Conservation (phyloP, 495 filamentous ascomycete genomes). For the Podospora comata region DNA sequence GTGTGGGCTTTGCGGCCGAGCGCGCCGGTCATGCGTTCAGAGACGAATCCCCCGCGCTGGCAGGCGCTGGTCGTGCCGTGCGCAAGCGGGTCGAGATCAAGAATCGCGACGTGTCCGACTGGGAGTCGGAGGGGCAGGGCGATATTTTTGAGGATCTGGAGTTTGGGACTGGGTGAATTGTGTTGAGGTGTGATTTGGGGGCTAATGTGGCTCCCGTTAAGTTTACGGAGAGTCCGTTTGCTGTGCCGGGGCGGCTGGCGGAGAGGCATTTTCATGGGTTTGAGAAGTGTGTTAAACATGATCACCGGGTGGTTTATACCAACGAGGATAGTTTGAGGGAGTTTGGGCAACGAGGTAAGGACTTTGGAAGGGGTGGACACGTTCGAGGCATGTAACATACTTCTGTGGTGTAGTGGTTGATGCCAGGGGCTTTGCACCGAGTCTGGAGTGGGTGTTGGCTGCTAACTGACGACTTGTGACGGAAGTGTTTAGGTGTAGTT, state of each 20-base stretch:
- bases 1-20: neutral
- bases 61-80: too few relatives aligned
- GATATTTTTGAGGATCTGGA: neutral
- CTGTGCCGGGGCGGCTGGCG: neutral
- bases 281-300: neutral
- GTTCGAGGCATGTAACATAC: too few relatives aligned
- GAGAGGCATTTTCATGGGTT: neutral
- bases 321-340: neutral
- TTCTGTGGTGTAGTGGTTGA: too few relatives aligned
- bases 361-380: too few relatives aligned
- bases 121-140: neutral
- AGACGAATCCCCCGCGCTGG: neutral
- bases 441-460: too few relatives aligned
- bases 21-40: neutral
- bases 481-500: too few relatives aligned
- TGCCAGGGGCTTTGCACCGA: too few relatives aligned
- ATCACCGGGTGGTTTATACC: neutral
- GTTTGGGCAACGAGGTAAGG: neutral
- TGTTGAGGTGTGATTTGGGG: neutral
- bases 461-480: too few relatives aligned
- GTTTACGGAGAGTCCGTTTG: neutral
- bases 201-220: neutral
- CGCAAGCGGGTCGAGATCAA: neutral
- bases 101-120: neutral
- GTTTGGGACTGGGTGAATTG: neutral